Base-by-base conservation (phyloP, 495 filamentous ascomycete species). In the Aspergillus sclerotiicarbonarius region DNA sequence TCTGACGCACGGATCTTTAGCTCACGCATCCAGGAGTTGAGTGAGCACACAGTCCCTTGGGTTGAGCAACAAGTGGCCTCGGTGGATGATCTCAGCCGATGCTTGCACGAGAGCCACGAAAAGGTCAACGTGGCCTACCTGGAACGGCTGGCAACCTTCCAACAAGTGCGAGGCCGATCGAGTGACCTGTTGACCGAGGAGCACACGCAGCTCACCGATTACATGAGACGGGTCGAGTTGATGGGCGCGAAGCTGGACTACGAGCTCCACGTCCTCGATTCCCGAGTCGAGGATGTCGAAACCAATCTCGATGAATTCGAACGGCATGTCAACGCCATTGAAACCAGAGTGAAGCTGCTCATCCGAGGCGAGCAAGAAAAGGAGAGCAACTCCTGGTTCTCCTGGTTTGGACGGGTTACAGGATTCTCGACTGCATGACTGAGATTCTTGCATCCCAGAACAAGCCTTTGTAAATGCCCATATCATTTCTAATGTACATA, bases 211-310 rank as follows among this genome's bases (percentile, higher is more conserved):
- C 73, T 96, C 50, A 85, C 79, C 29, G 94, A 96, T 57, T 80
- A 79, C 30, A 80, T 95, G 54, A 89, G 87, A 67, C 90, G 91
- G 58, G 82, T 97, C 18, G 95, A 96, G 67, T 77, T 86, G 19
- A 76, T 96, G 43, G 86, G 86, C 6, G 90, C 90, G 19, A 94
- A 93, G 78, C 78, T 98, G 58, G 93, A 98, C 65, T 98, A 98
- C 69, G 95, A 98, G 74, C 83, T 98, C 35, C 83, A 84, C 51
- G 88, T 85, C 20, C 76, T 98, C 20, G 80, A 88, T 49, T 87
- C 86, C 18, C 91, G 90, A 65, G 88, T 97, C 32, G 83, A 89
- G 58, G 94, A 98, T 63, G 88, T 96, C 35, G 93, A 96, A 63
- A 86, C 90, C 50, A 89, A 90, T 0, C 80, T 96, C 9, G 76